Conservation (phyloP, 257 asterid species). For the Datura wrightii region DNA sequence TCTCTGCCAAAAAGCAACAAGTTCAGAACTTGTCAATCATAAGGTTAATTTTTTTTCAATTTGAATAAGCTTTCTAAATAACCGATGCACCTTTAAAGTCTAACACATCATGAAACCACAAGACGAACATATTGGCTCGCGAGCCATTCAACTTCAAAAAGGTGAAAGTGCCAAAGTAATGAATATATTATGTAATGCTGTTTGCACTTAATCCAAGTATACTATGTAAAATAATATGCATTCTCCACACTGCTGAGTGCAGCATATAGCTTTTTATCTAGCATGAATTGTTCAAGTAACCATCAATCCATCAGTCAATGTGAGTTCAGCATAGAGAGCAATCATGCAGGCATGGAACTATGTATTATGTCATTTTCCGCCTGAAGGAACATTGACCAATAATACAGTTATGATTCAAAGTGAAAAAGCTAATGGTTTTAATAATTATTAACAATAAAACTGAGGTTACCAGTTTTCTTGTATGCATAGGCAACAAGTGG, state of each 20-base stretch:
- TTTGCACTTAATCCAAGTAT: neutral
- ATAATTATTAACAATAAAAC: neutral
- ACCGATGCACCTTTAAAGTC: neutral
- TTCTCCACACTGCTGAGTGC: neutral
- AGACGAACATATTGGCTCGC: neutral
- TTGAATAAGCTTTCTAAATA: constrained; percentile 23
- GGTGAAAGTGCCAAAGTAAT: neutral
- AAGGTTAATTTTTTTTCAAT: constrained; percentile 26
- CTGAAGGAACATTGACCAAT: neutral
- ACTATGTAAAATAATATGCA: neutral
- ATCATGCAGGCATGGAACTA: constrained; percentile 4
- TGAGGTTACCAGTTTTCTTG: neutral
- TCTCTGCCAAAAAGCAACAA: constrained; percentile 66
- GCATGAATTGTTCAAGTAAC: constrained; percentile 9
- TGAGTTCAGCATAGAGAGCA: neutral
- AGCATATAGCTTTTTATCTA: constrained; percentile 12
- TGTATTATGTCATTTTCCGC: neutral
- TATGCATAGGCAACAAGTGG: constrained; percentile 24
- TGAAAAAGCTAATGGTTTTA: neutral
- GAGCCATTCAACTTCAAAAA: constrained; percentile 1
- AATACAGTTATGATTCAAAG: neutral
- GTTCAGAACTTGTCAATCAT: constrained; percentile 26
- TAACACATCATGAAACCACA: constrained; percentile 1
- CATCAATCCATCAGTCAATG: neutral
- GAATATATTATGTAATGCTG: neutral